Evolutionary conservation across 257 asterid genomes (phyloP).

Genomic region (Ilex asprella): DNA sequence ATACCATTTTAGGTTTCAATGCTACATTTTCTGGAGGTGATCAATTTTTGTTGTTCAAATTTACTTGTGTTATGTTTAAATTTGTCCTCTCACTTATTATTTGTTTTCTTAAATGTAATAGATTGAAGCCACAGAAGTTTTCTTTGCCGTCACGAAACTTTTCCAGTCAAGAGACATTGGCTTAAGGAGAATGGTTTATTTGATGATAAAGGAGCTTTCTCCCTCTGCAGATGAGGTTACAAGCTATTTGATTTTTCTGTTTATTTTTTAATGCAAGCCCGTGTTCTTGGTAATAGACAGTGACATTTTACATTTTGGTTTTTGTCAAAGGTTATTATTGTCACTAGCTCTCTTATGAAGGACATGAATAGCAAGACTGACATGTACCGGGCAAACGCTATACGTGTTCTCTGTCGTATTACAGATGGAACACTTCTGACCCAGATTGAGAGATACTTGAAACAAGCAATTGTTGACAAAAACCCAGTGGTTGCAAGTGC

Average conservation of each 20-base stretch:
- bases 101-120: conserved; percentile 16
- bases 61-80: not conserved
- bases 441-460: conserved; percentile 90
- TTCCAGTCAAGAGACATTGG: conserved; percentile 88
- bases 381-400: conserved; percentile 94
- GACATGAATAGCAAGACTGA: conserved; percentile 98
- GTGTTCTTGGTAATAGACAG: conserved; percentile 15
- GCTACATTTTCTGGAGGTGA: not conserved
- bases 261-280: conserved; percentile 1
- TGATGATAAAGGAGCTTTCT: conserved; percentile 89
- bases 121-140: conserved; percentile 91
- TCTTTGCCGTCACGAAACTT: conserved; percentile 89
- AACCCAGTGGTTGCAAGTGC: conserved; percentile 96
- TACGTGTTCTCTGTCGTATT: conserved; percentile 89
- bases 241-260: conserved; percentile 1
- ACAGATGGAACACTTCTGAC: conserved; percentile 89
- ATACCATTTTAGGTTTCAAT: not conserved
- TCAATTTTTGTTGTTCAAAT: not conserved
- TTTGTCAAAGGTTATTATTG: conserved; percentile 74
- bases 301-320: conserved; percentile 18
- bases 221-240: conserved; percentile 91
- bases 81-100: not conserved
- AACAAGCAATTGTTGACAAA: conserved; percentile 96
- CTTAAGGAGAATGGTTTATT: conserved; percentile 92
- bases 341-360: conserved; percentile 98